Conservation (phyloP, 139 green algal genomes). For the Picochlorum sp. region DNA sequence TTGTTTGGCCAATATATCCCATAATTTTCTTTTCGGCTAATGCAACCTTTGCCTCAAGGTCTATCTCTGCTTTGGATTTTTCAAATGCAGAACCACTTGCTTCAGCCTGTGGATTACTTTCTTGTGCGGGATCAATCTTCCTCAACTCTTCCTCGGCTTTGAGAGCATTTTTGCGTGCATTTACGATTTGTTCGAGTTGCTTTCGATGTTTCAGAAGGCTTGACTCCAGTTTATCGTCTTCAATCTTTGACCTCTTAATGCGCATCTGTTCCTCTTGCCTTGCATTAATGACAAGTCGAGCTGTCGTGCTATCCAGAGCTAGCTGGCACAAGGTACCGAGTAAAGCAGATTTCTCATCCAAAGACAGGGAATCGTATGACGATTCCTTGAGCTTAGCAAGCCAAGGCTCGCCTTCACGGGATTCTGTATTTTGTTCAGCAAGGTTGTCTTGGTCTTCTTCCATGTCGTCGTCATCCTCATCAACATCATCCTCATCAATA, state of each 20-base stretch:
- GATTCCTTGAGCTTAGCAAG: constrained; percentile 26
- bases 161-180: constrained; percentile 31
- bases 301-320: constrained; percentile 16
- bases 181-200: constrained; percentile 34
- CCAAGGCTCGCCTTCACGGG: constrained; percentile 36
- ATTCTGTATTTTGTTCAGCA: constrained; percentile 13
- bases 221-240: constrained; percentile 48
- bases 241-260: constrained; percentile 42
- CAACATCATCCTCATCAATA: constrained; percentile 20
- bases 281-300: constrained; percentile 39
- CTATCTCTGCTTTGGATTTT: background rate
- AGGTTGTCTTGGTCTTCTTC: constrained; percentile 14
- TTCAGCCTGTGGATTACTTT: background rate
- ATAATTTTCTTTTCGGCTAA: constrained; percentile 2
- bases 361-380: constrained; percentile 52
- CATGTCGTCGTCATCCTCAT: constrained; percentile 34
- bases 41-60: constrained; percentile 2
- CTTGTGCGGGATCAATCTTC: background rate
- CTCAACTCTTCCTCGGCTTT: background rate
- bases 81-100: background rate
- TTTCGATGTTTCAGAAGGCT: constrained; percentile 8
- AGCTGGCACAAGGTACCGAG: constrained; percentile 48
- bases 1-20: background rate
- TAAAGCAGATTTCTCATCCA: constrained; percentile 46
- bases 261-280: constrained; percentile 45